Base-by-base conservation (phyloP, 495 filamentous ascomycete genomes). In the Neurospora sp. region DNA sequence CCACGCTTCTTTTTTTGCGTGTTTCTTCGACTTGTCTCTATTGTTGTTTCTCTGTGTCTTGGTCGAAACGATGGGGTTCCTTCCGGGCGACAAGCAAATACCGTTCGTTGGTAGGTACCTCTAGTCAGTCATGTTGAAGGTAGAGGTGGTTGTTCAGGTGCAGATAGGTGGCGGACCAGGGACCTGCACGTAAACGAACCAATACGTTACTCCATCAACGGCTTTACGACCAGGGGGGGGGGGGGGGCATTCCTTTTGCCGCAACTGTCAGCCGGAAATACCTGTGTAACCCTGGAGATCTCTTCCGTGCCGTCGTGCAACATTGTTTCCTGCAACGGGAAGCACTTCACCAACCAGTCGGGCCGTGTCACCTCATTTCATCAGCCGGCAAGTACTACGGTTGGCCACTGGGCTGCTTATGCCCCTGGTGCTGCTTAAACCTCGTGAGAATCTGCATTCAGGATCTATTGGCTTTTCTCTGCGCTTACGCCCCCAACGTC, bases 41-140 rank as follows among this genome's bases (percentile, higher is more conserved):
- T n/a, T 44, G 6, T 9, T n/a, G 0, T n/a, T 9, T 18, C 1
- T 44, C 7, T 9, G 1, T 2, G 4, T n/a, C 0, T 3, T n/a
- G 3, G 9, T 9, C 16, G 7, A 44, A 18, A 9, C 1, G 0
- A 0, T 44, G 7, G 7, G 0, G 7, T n/a, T 9, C 1, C 18
- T 44, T n/a, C 18, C 8, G 7, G 3, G 18, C 4, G 18, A 44
- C 0, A n/a, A 9, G 6, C 3, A 44, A 41, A n/a, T 44, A 44
- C 2, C 18, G 18, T 44, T n/a, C 16, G 7, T 18, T 8, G 6
- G 7, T n/a, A 2, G 27, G 27, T 27, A 27, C 27, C 3, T 27
- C 3, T 27, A 27, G 27, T 27, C 27, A 44, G 7, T n/a, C 18
- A 44, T n/a, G 2, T n/a, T 3, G 1, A 46, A 9, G 8, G 20